Evolutionary conservation across 345 rosid species (phyloP), one percentile per base, ranked within the genome.

Genomic region (Acer campestre): DNA sequence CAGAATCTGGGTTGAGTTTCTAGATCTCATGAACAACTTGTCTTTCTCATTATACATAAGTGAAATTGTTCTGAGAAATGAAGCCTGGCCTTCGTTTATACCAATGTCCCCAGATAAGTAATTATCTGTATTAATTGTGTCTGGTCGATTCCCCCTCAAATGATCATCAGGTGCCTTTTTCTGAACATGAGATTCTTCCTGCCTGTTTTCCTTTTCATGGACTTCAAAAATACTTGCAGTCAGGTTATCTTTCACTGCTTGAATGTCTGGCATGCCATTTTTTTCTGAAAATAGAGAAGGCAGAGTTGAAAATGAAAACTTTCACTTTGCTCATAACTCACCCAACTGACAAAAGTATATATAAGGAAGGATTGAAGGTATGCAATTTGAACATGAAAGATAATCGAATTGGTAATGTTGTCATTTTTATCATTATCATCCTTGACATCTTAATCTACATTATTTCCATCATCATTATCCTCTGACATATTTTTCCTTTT

Each of bases 41-140:
- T 75, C 83, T 75, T 75, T 76, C 14, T 84, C 85, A 80, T 79
- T 77, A 71, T 84, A 82, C 83, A 73, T 74, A 58, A 82, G 61
- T 73, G 73, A 78, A 27, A 79, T 14, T 51, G 69, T 80, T 68
- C 71, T 84, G 20, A 82, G 84, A 51, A 75, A 77, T 35, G 67
- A 40, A 59, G 69, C 67, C 42, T 74, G 75, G 77, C 71, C 84
- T 61, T 74, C 77, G 66, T 65, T 74, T 59, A 71, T 4, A 56
- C 31, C 76, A 61, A 8, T 65, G 56, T 44, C 68, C 61, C 55
- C 61, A 35, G 71, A 59, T 59, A 67, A 13, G 20, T 70, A 80
- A 64, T 48, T 44, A 63, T 61, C 12, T 22, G 31, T 22, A 22
- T 22, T 27, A 3, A 18, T 13, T 62, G n/a, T 46, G 64, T 76